Evolutionary conservation across 208 protist species (phyloP), one percentile per base, ranked within the genome.

Genomic region (Leishmania martiniquensis): DNA sequence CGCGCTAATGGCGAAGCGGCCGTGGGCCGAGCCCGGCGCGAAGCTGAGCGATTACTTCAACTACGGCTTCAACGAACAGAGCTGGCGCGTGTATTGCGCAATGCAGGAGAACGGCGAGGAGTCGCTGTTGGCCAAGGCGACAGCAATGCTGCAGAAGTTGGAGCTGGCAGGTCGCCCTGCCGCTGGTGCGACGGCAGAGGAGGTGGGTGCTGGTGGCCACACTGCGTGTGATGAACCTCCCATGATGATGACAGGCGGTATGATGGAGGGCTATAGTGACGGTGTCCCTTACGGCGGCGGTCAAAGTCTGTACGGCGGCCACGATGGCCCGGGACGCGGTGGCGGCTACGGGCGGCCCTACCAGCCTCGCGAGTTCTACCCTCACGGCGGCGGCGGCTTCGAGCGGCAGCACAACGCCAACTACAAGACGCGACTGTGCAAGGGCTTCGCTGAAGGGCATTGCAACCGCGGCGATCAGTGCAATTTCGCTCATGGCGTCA

Each of bases 21-120:
- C 93, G 22, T 97, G 93, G 92, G 80, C 85, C 15, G 87, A 93
- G 54, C 93, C 93, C 2, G 91, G 79, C 0, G 93, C 87, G n/a
- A 95, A 96, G 81, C 59, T 87, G 42, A 89, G 72, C 75, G 94
- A 97, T 68, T 97, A 96, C 89, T 97, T 97, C 82, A 97, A 97
- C 87, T 97, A 96, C 80, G 94, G 94, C 37, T 97, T 97, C 77
- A 93, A 96, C 70, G 92, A 96, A 75, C 82, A 76, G 32, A 97
- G 89, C 69, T 97, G 94, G 94, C 79, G 93, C 29, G 65, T 94
- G 62, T 96, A 97, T 85, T 95, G 93, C 62, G 85, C 85, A 6
- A 89, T 95, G 89, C 93, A 97, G 84, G 66, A 72, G 9, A 78
- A 89, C 32, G 91, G 93, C 32, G 85, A 93, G 52, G 81, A 63